A percentile compares a stretch with the other conserved stretches of the same genome.
Conservation (phyloP, 208 protist genomes). For the Naegleria gruberi region DNA sequence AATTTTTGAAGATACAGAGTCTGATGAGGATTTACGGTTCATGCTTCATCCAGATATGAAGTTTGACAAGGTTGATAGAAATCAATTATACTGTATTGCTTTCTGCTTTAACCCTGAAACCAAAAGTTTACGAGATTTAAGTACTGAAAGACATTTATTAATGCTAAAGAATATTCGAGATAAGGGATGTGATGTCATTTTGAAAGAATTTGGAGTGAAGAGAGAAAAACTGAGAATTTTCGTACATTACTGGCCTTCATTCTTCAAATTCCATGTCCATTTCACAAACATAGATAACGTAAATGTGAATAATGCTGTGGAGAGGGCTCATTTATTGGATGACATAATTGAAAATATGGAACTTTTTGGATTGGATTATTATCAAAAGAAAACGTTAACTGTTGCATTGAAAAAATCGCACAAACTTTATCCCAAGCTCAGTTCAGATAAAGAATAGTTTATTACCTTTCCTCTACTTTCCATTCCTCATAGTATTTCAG, state of each 20-base stretch:
- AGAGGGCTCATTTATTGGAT: slow-evolving; percentile 28
- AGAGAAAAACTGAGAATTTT: slow-evolving; percentile 19
- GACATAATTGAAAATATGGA: slow-evolving; percentile 37
- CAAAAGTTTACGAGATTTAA: slow-evolving; percentile 26
- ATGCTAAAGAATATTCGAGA: slow-evolving; percentile 27
- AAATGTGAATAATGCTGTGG: not conserved
- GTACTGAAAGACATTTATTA: slow-evolving; percentile 10
- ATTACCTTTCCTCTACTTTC: too few relatives aligned
- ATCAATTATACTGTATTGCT: not conserved
- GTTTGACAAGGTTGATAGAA: not conserved
- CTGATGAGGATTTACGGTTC: not conserved
- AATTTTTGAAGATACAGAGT: slow-evolving; percentile 1
- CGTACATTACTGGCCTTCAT: slow-evolving; percentile 35
- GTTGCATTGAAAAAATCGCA: not conserved
- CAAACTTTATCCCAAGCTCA: not conserved
- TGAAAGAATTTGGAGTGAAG: slow-evolving; percentile 25
- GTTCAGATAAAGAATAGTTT: too few relatives aligned
- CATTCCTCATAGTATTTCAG: not conserved
- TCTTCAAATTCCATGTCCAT: slow-evolving; percentile 33
- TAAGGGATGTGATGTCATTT: not conserved
- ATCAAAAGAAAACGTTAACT: not conserved
- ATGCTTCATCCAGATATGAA: not conserved
- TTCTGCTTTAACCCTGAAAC: not conserved
- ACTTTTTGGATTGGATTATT: slow-evolving; percentile 3
- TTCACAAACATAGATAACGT: slow-evolving; percentile 15